Conservation (phyloP, 2,329 filamentous ascomycete genomes). For the Westerdykella aurantiaca region DNA sequence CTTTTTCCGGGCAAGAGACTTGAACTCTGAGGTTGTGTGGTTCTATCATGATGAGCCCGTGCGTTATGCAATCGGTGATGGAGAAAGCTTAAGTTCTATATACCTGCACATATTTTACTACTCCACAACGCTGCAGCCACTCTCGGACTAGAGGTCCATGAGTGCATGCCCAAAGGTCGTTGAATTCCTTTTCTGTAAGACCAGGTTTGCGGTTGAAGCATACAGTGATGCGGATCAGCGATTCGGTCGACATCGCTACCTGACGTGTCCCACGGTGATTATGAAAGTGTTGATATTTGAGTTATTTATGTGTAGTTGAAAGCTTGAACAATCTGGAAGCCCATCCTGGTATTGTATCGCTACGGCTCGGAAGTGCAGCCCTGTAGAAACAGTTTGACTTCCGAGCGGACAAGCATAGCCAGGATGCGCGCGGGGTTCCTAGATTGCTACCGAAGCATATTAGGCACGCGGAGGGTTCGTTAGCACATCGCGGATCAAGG, state of each 20-base stretch:
- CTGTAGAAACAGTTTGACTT: no score
- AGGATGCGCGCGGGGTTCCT: no score
- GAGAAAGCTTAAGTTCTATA: neutral
- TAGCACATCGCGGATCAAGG: no score
- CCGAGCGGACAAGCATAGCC: no score
- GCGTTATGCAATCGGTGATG: neutral
- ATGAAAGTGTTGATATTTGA: no score
- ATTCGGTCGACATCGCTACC: conserved; percentile 7
- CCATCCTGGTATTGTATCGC: no score
- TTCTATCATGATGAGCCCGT: conserved; percentile 7
- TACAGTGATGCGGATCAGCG: conserved; percentile 17
- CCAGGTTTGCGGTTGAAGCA: conserved; percentile 18
- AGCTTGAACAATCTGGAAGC: no score
- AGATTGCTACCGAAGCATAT: no score
- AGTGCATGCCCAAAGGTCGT: conserved; percentile 20
- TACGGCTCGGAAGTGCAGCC: no score
- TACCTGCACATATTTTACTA: conserved; percentile 23
- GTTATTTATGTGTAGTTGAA: no score
- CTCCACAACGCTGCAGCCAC: conserved; percentile 16
- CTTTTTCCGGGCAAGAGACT: conserved; percentile 11
- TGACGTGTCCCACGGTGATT: no score
- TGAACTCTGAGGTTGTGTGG: conserved; percentile 16
- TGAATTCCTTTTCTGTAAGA: conserved; percentile 17
- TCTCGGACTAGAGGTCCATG: conserved; percentile 17
- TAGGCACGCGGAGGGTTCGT: no score